Evolutionary conservation across 1,284 basidiomycete species (phyloP).

Genomic region (Calocybe gambosa): DNA sequence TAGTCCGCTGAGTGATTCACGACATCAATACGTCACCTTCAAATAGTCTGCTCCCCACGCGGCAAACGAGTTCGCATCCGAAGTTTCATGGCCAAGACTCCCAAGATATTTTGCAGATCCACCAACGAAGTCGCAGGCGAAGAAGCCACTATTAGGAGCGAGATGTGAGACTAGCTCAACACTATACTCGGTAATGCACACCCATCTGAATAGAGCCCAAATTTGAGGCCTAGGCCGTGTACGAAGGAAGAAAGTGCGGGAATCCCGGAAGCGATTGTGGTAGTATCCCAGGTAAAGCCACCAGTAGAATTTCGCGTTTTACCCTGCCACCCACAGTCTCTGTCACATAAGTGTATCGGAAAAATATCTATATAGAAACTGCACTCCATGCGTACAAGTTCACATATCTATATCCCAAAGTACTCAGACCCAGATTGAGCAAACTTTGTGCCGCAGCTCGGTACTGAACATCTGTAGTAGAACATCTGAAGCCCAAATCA

Average conservation of each 20-base stretch:
- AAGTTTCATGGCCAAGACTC: conserved; percentile 35
- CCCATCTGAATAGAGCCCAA: conserved; percentile 39
- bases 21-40: conserved; percentile 24
- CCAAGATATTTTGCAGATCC: conserved; percentile 39
- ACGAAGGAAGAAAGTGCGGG: conserved; percentile 32
- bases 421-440: conserved; percentile 28
- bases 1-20: not conserved
- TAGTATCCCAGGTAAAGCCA: conserved; percentile 37
- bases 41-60: conserved; percentile 46
- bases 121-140: conserved; percentile 38
- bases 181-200: conserved; percentile 11
- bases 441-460: conserved; percentile 28
- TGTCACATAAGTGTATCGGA: conserved; percentile 9
- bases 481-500: conserved; percentile 24
- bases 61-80: conserved; percentile 38
- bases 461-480: conserved; percentile 32
- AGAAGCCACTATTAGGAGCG: conserved; percentile 29
- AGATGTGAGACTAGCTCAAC: not conserved
- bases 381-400: conserved; percentile 27
- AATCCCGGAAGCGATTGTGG: conserved; percentile 34
- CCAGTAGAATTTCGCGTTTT: conserved; percentile 32
- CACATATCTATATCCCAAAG: conserved; percentile 34
- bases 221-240: conserved; percentile 33
- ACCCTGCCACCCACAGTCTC: conserved; percentile 43
- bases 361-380: not conserved